Evolutionary conservation across 768 basidiomycete genomes (phyloP).

Genomic region (Russula compacta): DNA sequence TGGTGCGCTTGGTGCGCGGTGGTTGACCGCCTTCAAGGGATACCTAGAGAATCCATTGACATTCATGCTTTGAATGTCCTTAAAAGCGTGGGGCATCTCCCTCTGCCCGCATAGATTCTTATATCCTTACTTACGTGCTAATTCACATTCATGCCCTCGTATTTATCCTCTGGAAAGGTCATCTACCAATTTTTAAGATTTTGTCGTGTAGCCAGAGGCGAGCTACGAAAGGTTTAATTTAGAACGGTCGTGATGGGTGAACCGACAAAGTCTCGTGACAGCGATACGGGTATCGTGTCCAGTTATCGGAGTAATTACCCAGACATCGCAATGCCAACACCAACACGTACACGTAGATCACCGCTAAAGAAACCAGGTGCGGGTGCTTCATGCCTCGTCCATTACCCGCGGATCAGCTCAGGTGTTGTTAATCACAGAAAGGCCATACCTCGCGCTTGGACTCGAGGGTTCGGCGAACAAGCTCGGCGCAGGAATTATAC

Average conservation of each 20-base stretch:
- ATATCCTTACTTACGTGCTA: slow-evolving; percentile 18
- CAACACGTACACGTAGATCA: slow-evolving; percentile 12
- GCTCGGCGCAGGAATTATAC: slow-evolving; percentile 87
- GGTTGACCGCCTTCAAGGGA: slow-evolving; percentile 89
- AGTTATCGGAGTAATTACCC: background rate
- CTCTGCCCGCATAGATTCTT: slow-evolving; percentile 12
- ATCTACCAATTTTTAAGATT: background rate
- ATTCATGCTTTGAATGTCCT: slow-evolving; percentile 71
- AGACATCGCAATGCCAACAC: slow-evolving; percentile 11
- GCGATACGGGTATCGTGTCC: background rate
- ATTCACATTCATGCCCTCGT: slow-evolving; percentile 6
- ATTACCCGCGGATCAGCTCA: background rate
- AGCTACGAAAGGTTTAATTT: background rate
- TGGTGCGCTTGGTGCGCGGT: slow-evolving; percentile 89
- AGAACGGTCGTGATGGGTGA: background rate
- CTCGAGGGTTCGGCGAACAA: slow-evolving; percentile 99
- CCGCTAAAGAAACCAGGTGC: slow-evolving; percentile 17
- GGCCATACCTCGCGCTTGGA: slow-evolving; percentile 78
- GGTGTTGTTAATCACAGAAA: slow-evolving; percentile 33
- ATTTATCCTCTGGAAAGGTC: background rate
- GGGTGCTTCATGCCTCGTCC: background rate
- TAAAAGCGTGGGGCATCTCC: slow-evolving; percentile 6
- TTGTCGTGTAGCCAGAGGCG: background rate
- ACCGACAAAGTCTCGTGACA: background rate
- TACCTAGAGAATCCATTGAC: slow-evolving; percentile 96